These are phyloP conservation scores for Venturia pyrina DNA, from an alignment of 2,329 filamentous ascomycete species.

Conservation along the genomic window DNA sequence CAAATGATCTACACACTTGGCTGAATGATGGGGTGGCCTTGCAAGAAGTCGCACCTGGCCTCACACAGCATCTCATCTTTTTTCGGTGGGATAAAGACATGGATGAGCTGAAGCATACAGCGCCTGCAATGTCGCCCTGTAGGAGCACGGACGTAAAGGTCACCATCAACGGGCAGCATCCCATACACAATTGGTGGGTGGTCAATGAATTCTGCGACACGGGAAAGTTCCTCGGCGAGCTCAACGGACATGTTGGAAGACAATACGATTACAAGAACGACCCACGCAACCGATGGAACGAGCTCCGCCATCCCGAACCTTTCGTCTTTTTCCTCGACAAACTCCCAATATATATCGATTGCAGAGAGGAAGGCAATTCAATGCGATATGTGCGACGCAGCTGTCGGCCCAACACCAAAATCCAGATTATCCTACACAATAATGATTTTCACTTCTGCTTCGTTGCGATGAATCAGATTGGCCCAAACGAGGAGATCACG, in stretches of 20 bases:
- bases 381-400: constrained; percentile 87
- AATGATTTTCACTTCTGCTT: constrained; percentile 90
- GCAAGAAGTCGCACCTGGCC: constrained; percentile 55
- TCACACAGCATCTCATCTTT: constrained; percentile 58
- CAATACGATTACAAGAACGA: constrained; percentile 38
- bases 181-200: constrained; percentile 62
- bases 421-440: constrained; percentile 74
- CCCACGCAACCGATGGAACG: constrained; percentile 36
- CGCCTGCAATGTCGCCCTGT: constrained; percentile 43
- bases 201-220: constrained; percentile 41
- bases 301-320: constrained; percentile 39
- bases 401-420: constrained; percentile 77
- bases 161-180: constrained; percentile 44
- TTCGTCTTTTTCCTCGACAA: constrained; percentile 64
- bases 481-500: constrained; percentile 60
- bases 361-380: constrained; percentile 72
- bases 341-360: constrained; percentile 88
- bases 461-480: constrained; percentile 70
- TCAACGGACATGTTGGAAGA: constrained; percentile 50
- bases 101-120: constrained; percentile 41
- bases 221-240: constrained; percentile 54
- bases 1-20: constrained; percentile 68
- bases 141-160: constrained; percentile 40
- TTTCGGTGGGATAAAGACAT: constrained; percentile 46
- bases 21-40: constrained; percentile 63